phyloP scores from a whole-genome alignment of 495 filamentous ascomycete genomes.

The Aspergillus cavernicola region DNA sequence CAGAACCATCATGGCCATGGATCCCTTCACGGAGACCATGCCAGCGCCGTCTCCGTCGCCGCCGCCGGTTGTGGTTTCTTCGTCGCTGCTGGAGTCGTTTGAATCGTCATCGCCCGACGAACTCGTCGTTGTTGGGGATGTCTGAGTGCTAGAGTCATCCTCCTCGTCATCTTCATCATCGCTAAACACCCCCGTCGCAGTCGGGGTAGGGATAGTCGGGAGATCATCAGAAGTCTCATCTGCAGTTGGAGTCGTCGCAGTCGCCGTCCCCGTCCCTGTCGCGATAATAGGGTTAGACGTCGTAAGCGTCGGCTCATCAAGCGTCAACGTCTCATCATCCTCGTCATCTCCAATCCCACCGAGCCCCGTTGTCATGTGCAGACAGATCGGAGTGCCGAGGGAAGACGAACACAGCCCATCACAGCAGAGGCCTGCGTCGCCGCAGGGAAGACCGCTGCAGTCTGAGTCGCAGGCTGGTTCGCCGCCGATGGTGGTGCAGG shows the following conservation, averaged over 20 bases:
- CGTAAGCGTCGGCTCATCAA: not conserved
- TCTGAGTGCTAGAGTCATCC: not conserved
- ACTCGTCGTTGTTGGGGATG: too few species aligned
- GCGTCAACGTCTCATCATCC: too few species aligned
- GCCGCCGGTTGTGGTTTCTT: not conserved
- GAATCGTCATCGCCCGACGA: too few species aligned
- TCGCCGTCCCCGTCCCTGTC: not conserved
- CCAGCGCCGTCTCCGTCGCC: not conserved
- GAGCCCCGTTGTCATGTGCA: not conserved
- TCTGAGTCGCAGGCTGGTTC: slow-evolving; percentile 1
- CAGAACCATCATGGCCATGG: not conserved
- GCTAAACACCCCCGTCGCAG: not conserved
- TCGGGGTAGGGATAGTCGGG: not conserved
- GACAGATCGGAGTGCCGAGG: not conserved
- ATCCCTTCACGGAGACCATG: not conserved
- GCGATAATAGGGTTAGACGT: not conserved
- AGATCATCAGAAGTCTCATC: not conserved
- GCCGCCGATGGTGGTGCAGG: slow-evolving; percentile 7
- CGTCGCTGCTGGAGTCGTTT: not conserved
- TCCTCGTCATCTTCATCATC: not conserved
- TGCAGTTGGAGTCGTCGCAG: not conserved
- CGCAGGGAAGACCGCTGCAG: slow-evolving; percentile 4
- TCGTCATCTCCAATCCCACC: not conserved
- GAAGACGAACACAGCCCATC: not conserved
- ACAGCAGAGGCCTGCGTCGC: slow-evolving; percentile 3